Percentiles rank a stretch among this genome's conserved stretches.
Evolutionary conservation across 208 protist species (phyloP).

Genomic region (Naegleria lovaniensis): DNA sequence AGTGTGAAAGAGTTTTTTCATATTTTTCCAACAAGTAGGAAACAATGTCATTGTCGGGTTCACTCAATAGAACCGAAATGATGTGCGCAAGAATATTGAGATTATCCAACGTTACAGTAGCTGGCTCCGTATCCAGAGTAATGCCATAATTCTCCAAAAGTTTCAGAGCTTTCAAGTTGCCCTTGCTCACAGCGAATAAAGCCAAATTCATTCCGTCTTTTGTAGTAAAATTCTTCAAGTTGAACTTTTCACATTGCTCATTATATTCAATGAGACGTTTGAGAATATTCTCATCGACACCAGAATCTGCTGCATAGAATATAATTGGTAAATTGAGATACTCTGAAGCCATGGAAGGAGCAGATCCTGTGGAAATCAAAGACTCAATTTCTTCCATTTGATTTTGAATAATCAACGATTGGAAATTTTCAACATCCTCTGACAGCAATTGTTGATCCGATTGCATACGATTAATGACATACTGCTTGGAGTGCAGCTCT

Average conservation of each 20-base stretch:
- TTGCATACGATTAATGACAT: not conserved
- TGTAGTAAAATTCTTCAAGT: not conserved
- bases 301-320: not conserved
- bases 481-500: not conserved
- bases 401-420: not conserved
- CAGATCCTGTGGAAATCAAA: not conserved
- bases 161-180: not conserved
- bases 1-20: not conserved
- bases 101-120: not conserved
- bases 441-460: not conserved
- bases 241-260: not conserved
- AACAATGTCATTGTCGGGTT: not conserved
- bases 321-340: not conserved
- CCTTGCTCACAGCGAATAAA: not conserved
- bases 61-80: not conserved
- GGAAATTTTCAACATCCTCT: not conserved
- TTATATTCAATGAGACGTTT: not conserved
- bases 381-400: not conserved
- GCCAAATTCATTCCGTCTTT: not conserved
- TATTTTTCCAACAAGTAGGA: not conserved
- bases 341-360: not conserved
- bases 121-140: not conserved
- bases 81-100: not conserved
- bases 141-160: not conserved
- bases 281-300: not conserved